Base-by-base conservation (phyloP, 75 land plant genomes). In the Selaginella moellendorffii region DNA sequence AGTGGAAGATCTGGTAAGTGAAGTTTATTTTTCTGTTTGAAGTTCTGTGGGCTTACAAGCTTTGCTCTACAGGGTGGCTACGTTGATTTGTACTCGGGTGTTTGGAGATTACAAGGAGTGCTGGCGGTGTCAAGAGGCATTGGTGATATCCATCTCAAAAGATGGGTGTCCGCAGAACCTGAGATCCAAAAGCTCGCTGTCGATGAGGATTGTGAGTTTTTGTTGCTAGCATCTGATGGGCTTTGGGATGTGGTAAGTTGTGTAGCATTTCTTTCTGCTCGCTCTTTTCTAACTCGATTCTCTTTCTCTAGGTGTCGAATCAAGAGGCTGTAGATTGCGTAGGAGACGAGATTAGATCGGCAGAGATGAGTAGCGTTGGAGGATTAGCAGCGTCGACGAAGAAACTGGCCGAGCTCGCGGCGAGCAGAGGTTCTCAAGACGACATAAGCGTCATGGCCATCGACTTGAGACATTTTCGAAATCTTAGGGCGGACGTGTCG, bases 221-320 rank as follows among this genome's bases (percentile, higher is more conserved):
- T 85, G 65, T 69, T 85, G 20, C 21, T 85, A 61, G 89, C 89
- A 14, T 83, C 86, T 29, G 89, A 85, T 78, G 89, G 89, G 1
- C 72, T 85, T 52, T 85, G 89, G 89, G 83, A 85, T 52, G 73
- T 78, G 82, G 87, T 81, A 64, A 17, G 27, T 36, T 36, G 46
- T 36, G 5, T 14, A 36, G n/a, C n/a, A n/a, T n/a, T n/a, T n/a
- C n/a, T n/a, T n/a, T n/a, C n/a, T n/a, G n/a, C n/a, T n/a, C n/a
- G n/a, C n/a, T n/a, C n/a, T n/a, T n/a, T n/a, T n/a, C n/a, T n/a
- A n/a, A n/a, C n/a, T n/a, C n/a, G 46, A 36, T 36, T 5, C 14
- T 36, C 5, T 36, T 36, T 36, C 5, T 36, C 5, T 66, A 83
- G 88, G 86, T 85, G 0, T 60, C 58, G 23, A 78, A 82, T 63